A percentile compares a stretch with the other conserved stretches of the same genome.
Evolutionary conservation across 768 basidiomycete species (phyloP).

Genomic region (Hygrophorus pudorinus): DNA sequence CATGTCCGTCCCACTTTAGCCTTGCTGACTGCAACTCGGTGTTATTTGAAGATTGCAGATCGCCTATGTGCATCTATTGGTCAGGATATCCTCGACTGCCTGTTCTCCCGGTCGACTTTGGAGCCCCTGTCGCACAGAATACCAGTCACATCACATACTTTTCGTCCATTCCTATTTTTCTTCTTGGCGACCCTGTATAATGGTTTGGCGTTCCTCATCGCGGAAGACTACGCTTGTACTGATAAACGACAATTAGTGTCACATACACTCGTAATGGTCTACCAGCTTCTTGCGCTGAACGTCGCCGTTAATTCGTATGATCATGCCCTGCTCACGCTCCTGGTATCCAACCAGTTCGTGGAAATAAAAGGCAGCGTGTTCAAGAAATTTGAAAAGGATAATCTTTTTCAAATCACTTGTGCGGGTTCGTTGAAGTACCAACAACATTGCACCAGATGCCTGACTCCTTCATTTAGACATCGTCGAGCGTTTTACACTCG

Average conservation of each 20-base stretch:
- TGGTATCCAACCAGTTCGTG: slow-evolving; percentile 97
- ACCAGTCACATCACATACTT: slow-evolving; percentile 50
- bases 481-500: slow-evolving; percentile 90
- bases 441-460: neutral
- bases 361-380: slow-evolving; percentile 99
- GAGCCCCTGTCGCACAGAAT: slow-evolving; percentile 56
- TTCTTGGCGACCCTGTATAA: slow-evolving; percentile 73
- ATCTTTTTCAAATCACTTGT: slow-evolving; percentile 96
- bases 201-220: slow-evolving; percentile 35
- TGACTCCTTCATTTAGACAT: slow-evolving; percentile 51
- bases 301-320: slow-evolving; percentile 99
- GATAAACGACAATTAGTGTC: slow-evolving; percentile 39
- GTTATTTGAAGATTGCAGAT: slow-evolving; percentile 71
- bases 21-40: too few relatives aligned
- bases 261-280: slow-evolving; percentile 92
- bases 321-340: slow-evolving; percentile 84
- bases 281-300: slow-evolving; percentile 89
- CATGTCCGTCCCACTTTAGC: neutral
- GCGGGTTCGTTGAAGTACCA: slow-evolving; percentile 48
- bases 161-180: slow-evolving; percentile 82
- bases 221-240: slow-evolving; percentile 1
- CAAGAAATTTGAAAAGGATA: slow-evolving; percentile 99
- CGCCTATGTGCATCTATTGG: slow-evolving; percentile 92
- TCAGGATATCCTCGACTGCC: slow-evolving; percentile 92
- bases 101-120: slow-evolving; percentile 89